These are phyloP conservation scores for Pholiota molesta DNA, from an alignment of 768 basidiomycete genomes.

Conservation along the genomic window DNA sequence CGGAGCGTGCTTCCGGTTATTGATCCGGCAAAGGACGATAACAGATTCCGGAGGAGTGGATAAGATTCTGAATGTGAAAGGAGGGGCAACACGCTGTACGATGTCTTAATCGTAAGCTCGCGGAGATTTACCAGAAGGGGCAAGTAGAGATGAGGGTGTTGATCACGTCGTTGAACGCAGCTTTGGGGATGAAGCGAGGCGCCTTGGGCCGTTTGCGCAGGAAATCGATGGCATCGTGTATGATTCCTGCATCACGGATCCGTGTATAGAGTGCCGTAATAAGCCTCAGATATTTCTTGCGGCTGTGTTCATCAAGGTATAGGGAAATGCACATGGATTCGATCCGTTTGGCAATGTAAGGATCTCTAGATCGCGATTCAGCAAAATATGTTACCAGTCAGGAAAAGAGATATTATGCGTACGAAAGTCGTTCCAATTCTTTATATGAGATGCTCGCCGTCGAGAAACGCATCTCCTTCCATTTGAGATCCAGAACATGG, in stretches of 20 bases:
- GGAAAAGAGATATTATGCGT: neutral
- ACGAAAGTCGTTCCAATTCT: constrained; percentile 4
- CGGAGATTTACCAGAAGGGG: constrained; percentile 34
- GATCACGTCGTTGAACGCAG: constrained; percentile 26
- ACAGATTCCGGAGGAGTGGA: constrained; percentile 33
- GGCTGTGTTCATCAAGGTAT: constrained; percentile 3
- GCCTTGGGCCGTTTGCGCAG: constrained; percentile 3
- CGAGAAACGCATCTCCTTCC: constrained; percentile 7
- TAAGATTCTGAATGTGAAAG: constrained; percentile 10
- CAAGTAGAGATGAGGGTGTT: constrained; percentile 30
- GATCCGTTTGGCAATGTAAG: constrained; percentile 7
- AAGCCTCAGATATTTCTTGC: neutral
- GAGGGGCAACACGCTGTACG: constrained; percentile 36
- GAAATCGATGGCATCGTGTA: constrained; percentile 8
- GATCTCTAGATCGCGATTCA: neutral
- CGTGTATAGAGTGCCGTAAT: neutral
- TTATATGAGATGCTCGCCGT: neutral
- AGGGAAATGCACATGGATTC: constrained; percentile 8
- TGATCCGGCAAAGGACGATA: constrained; percentile 37
- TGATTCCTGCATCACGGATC: neutral
- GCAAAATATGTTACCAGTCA: neutral
- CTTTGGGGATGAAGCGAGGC: constrained; percentile 2
- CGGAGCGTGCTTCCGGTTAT: constrained; percentile 40
- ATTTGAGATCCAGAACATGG: constrained; percentile 1
- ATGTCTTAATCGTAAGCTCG: constrained; percentile 35